These are phyloP conservation scores for Piromyces finnis DNA, from an alignment of 192 early-diverging fungal genomes.

Conservation along the genomic window DNA sequence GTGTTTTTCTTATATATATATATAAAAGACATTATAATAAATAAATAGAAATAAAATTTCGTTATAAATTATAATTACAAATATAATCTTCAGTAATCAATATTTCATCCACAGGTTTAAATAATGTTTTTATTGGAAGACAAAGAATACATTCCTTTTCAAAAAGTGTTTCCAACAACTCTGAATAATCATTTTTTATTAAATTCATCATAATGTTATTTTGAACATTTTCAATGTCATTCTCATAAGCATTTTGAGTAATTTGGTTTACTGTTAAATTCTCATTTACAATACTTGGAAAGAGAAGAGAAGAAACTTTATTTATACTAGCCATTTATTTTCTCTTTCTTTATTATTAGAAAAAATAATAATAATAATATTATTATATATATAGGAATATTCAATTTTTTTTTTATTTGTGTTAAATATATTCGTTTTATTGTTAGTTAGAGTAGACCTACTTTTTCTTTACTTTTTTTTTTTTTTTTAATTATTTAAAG, in stretches of 20 bases:
- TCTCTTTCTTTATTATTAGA: too few species aligned
- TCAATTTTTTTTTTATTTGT: too few species aligned
- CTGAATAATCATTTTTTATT: not conserved
- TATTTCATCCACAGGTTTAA: not conserved
- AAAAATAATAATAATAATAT: too few species aligned
- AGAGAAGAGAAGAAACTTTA: not conserved
- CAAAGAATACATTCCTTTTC: not conserved
- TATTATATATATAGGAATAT: too few species aligned
- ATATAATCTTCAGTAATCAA: not conserved
- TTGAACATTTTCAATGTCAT: not conserved
- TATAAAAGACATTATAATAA: too few species aligned
- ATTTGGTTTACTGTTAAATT: not conserved
- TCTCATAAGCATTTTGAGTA: not conserved
- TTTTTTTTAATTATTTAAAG: too few species aligned
- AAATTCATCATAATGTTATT: not conserved
- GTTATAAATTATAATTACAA: not conserved
- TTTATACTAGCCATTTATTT: not conserved
- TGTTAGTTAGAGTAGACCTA: too few species aligned
- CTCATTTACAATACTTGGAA: not conserved
- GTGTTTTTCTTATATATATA: too few species aligned
- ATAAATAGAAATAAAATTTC: too few species aligned
- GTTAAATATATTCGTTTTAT: too few species aligned
- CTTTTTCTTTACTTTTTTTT: too few species aligned
- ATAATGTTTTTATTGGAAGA: not conserved
- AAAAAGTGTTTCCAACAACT: not conserved